Evolutionary conservation across 176 grass and related monocot species (phyloP).

Genomic region (Thinopyrum elongatum): DNA sequence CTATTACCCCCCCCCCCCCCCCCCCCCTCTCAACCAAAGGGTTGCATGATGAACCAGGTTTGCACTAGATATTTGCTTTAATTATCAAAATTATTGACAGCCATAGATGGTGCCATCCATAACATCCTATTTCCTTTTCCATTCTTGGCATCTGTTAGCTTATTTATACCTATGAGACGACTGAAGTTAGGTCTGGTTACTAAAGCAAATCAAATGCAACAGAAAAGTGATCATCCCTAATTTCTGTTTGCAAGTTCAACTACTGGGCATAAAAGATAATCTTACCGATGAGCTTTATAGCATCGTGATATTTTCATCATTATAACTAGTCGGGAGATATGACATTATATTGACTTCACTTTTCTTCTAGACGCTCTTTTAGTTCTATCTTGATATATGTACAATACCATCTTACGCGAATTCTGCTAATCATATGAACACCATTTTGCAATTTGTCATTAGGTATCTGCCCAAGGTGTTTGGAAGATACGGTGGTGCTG

Average conservation of each 20-base stretch:
- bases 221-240: neutral
- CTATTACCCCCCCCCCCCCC: neutral
- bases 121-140: neutral
- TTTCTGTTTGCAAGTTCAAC: neutral
- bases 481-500: conserved; percentile 63
- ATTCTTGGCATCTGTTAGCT: neutral
- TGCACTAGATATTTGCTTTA: neutral
- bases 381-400: conserved; percentile 9
- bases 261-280: neutral
- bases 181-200: too few relatives aligned
- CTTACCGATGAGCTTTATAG: neutral
- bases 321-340: neutral
- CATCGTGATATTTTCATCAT: neutral
- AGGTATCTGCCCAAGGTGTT: conserved; percentile 97
- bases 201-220: too few relatives aligned
- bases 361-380: neutral
- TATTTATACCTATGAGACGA: too few relatives aligned
- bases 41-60: neutral
- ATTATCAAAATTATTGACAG: neutral
- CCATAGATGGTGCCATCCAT: neutral
- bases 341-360: neutral
- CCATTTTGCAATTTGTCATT: neutral
- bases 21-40: too few relatives aligned
- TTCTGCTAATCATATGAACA: conserved; percentile 26
- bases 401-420: too few relatives aligned